A percentile compares a stretch with the other conserved stretches of the same genome.
phyloP scores from a whole-genome alignment of 108 stramenopile species.

The Pseudonitzschia pungens region DNA sequence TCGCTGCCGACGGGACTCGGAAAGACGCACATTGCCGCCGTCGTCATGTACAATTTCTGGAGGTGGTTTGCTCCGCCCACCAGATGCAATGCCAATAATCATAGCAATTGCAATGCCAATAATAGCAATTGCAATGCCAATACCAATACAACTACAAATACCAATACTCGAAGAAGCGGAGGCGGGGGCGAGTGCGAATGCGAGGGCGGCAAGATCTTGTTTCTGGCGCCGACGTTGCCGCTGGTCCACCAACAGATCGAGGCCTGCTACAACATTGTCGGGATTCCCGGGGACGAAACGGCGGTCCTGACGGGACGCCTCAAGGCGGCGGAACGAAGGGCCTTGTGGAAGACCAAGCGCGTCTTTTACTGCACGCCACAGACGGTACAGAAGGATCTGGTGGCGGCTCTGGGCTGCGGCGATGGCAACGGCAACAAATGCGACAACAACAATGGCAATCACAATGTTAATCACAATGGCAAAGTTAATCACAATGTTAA shows the following conservation, averaged over 20 bases:
- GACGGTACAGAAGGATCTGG: constrained; percentile 90
- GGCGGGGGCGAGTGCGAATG: too few relatives aligned
- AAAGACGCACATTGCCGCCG: constrained; percentile 98
- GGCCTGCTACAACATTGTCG: constrained; percentile 90
- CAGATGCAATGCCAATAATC: too few relatives aligned
- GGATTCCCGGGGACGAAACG: constrained; percentile 75
- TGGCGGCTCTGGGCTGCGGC: constrained; percentile 30
- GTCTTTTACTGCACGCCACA: constrained; percentile 98
- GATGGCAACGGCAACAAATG: background rate
- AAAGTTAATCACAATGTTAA: too few relatives aligned
- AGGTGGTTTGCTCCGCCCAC: constrained; percentile 79
- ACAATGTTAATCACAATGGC: too few relatives aligned
- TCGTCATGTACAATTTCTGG: constrained; percentile 97
- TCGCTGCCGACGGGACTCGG: constrained; percentile 96
- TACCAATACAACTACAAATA: too few relatives aligned
- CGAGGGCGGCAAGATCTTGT: constrained; percentile 56
- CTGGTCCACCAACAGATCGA: constrained; percentile 94
- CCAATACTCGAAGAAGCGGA: too few relatives aligned
- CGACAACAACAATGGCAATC: background rate
- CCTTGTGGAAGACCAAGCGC: constrained; percentile 68
- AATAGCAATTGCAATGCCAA: too few relatives aligned
- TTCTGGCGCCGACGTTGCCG: constrained; percentile 93
- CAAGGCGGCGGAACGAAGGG: constrained; percentile 37
- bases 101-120: too few relatives aligned
- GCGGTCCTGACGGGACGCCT: constrained; percentile 76